These are phyloP conservation scores for Coemansia sp. DNA, from an alignment of 192 early-diverging fungal species.

Conservation along the genomic window DNA sequence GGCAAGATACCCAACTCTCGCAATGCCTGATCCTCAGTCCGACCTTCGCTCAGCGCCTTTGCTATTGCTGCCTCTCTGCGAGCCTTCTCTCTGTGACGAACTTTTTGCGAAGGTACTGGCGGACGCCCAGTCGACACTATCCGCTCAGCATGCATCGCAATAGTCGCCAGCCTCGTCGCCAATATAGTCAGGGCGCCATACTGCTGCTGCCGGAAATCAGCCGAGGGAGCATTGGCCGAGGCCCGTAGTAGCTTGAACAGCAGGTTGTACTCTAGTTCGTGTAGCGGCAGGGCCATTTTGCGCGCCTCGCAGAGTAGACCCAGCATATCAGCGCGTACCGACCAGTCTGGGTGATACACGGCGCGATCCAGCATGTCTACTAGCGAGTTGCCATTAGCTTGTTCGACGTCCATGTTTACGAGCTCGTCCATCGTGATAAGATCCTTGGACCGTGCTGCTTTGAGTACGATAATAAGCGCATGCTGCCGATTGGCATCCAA, in stretches of 20 bases:
- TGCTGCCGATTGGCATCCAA: constrained; percentile 44
- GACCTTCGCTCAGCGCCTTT: constrained; percentile 23
- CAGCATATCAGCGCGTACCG: constrained; percentile 77
- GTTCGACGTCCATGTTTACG: constrained; percentile 19
- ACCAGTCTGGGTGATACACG: constrained; percentile 71
- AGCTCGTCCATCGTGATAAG: constrained; percentile 40
- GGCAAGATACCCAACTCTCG: constrained; percentile 41
- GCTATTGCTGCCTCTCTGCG: constrained; percentile 32
- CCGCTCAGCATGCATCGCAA: constrained; percentile 44
- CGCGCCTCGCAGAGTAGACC: constrained; percentile 83
- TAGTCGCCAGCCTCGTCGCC: constrained; percentile 61
- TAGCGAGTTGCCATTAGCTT: neutral
- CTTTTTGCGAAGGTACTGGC: constrained; percentile 52
- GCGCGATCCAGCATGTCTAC: constrained; percentile 62
- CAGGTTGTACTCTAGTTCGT: constrained; percentile 64
- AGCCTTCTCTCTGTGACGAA: constrained; percentile 45
- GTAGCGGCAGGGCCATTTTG: constrained; percentile 67
- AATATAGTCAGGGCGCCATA: constrained; percentile 64
- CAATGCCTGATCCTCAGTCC: constrained; percentile 40
- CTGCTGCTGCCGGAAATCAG: constrained; percentile 84
- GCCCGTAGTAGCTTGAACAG: constrained; percentile 70
- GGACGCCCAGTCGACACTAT: constrained; percentile 34
- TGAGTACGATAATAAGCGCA: constrained; percentile 55
- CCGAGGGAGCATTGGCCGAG: constrained; percentile 72
- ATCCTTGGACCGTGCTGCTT: constrained; percentile 43